Evolutionary conservation across 345 rosid genomes (phyloP), one percentile per base, ranked within the genome.

Genomic region (Bruguiera parviflora): DNA sequence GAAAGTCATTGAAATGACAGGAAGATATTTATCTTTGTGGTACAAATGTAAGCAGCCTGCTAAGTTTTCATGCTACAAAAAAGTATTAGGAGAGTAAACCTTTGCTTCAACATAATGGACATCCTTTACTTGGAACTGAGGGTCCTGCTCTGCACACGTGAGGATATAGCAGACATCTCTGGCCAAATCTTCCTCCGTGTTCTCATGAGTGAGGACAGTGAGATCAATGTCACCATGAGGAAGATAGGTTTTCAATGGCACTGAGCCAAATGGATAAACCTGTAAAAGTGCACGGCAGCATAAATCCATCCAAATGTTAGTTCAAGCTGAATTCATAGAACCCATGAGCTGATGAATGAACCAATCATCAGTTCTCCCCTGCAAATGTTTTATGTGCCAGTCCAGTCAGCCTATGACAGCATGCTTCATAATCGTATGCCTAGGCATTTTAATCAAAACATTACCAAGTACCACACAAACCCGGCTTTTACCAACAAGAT

Each of bases 211-310:
- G 60, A 72, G 61, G 33, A 29, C 47, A 31, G 72, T 77, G 35
- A 72, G 73, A 72, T 77, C 80, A 53, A 77, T 77, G 53, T 77
- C 80, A 49, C 80, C 80, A 72, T 77, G 76, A 46, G 80, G 80
- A 57, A 77, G 73, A 68, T 77, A 77, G 57, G 80, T 77, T 64
- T 63, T 77, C 63, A 77, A 37, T 53, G 80, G 80, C 27, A 72
- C 77, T 19, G 80, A 77, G 53, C 80, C 77, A 63, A 72, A 58
- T 56, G 80, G 61, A 58, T 72, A 58, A 28, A 77, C 78, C 78
- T 67, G 67, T 22, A 64, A 32, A 56, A 60, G 32, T 37, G 32
- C 73, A 62, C 15, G 29, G 49, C 61, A 60, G 64, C 22, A 47
- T 24, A 58, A 28, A 70, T 61, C 28, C 18, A 65, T 39, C 24